Base-by-base conservation (phyloP, 305 asterid genomes). In the Caryopteris hybrid region DNA sequence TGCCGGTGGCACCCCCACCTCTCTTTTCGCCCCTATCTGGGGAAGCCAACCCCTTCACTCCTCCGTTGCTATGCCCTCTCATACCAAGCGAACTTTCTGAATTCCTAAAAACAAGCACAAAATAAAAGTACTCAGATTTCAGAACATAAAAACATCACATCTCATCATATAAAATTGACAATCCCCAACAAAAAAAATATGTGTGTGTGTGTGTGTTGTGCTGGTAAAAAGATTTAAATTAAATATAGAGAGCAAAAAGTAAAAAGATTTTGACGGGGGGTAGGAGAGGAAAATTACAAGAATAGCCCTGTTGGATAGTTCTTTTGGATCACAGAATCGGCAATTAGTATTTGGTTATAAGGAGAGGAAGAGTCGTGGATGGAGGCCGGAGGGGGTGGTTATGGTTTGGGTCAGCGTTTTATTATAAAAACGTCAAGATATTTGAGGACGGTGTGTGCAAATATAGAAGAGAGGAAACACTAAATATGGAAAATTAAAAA, bases 61-160 rank as follows among this genome's bases (percentile, higher is more conserved):
- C 78, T 18, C 93, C 97, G 84, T 84, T 88, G 86, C 87, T 82
- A 10, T 88, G 86, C 9, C 88, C 94, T 83, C 95, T 90, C 98
- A 92, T 92, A 67, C 82, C 88, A 75, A 78, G 56, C 54, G 83
- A 80, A 75, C 78, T 81, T 61, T 92, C 96, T 52, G 90, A 86
- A 82, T 92, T 92, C 92, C 98, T 92, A 55, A 33, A 16, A 33
- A 61, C 41, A 36, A 6, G 1, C 2, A 36, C 1, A 36, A 9
- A 10, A 38, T 23, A 53, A 16, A 23, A 14, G 36, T 46, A 61
- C n/a, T 46, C 51, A 45, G 61, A 67, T 22, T 52, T 46, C 39
- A 20, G 46, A 53, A 64, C 43, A 66, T n/a, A n/a, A n/a, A n/a
- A n/a, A n/a, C n/a, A n/a, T n/a, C n/a, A n/a, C n/a, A n/a, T n/a